Percentiles rank a stretch among this genome's conserved stretches.
Evolutionary conservation across 345 rosid species (phyloP).

Genomic region (Lumnitzera littorea): DNA sequence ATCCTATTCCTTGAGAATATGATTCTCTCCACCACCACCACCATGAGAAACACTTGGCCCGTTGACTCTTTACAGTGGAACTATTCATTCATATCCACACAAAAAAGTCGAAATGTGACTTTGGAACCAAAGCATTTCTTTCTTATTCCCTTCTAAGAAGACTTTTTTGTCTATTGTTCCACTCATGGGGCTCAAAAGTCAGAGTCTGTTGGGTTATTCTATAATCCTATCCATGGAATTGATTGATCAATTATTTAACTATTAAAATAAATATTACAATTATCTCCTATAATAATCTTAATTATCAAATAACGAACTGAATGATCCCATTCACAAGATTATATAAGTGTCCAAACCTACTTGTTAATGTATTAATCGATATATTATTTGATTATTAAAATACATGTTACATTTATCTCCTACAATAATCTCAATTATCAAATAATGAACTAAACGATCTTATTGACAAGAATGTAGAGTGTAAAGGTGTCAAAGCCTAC

Average conservation of each 20-base stretch:
- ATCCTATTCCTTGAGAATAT: conserved; percentile 52
- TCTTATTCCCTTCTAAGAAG: conserved; percentile 10
- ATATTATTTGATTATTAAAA: too few species aligned
- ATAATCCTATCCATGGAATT: too few species aligned
- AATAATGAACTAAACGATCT: too few species aligned
- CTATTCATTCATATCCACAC: conserved; percentile 43
- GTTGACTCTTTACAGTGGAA: conserved; percentile 36
- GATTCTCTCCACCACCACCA: conserved; percentile 57
- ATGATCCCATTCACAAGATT: background rate
- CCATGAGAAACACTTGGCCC: conserved; percentile 12
- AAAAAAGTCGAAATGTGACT: conserved; percentile 15
- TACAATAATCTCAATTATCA: too few species aligned
- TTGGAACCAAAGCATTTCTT: conserved; percentile 22
- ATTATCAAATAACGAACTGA: too few species aligned
- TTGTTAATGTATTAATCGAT: background rate
- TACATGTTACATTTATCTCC: too few species aligned
- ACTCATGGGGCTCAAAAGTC: too few species aligned
- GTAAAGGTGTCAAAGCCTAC: background rate
- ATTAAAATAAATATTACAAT: too few species aligned
- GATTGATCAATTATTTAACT: too few species aligned
- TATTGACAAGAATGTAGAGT: too few species aligned
- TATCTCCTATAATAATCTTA: too few species aligned
- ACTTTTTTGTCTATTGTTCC: background rate
- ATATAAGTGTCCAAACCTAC: background rate
- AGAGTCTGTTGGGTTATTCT: too few species aligned